These are phyloP conservation scores for Boletus pseudopeckii DNA, from an alignment of 768 basidiomycete genomes.

Conservation along the genomic window DNA sequence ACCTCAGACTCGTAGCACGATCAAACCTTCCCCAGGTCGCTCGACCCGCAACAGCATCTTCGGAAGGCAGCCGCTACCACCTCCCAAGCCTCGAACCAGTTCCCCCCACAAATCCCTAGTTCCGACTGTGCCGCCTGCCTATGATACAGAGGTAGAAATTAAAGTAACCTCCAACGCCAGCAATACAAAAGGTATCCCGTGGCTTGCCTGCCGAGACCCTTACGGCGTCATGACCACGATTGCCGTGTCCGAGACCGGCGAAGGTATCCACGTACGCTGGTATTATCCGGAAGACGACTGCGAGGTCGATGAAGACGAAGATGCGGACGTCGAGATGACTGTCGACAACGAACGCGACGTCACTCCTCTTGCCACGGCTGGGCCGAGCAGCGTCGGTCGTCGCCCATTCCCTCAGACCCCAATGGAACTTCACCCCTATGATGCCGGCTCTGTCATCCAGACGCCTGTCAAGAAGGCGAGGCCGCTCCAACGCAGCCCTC, in stretches of 20 bases:
- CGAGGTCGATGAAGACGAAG: conserved; percentile 9
- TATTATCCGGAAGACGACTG: conserved; percentile 9
- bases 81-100: conserved; percentile 6
- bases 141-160: background rate
- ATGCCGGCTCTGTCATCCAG: conserved; percentile 30
- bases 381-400: background rate
- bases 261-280: conserved; percentile 22
- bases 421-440: conserved; percentile 14
- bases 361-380: conserved; percentile 8
- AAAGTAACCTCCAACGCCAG: background rate
- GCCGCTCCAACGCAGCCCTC: conserved; percentile 28
- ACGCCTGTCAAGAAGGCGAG: conserved; percentile 29
- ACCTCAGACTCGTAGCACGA: conserved; percentile 24
- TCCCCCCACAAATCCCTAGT: background rate
- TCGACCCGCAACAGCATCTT: conserved; percentile 23
- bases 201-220: conserved; percentile 20
- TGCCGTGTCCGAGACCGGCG: conserved; percentile 20
- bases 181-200: conserved; percentile 1
- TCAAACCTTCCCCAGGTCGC: conserved; percentile 16
- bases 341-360: conserved; percentile 16
- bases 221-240: conserved; percentile 8
- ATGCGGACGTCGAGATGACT: conserved; percentile 4
- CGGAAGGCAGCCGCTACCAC: conserved; percentile 12
- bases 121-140: background rate
- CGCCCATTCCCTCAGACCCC: conserved; percentile 20